These are phyloP conservation scores for Suillus brevipes DNA, from an alignment of 768 basidiomycete genomes.

Conservation along the genomic window DNA sequence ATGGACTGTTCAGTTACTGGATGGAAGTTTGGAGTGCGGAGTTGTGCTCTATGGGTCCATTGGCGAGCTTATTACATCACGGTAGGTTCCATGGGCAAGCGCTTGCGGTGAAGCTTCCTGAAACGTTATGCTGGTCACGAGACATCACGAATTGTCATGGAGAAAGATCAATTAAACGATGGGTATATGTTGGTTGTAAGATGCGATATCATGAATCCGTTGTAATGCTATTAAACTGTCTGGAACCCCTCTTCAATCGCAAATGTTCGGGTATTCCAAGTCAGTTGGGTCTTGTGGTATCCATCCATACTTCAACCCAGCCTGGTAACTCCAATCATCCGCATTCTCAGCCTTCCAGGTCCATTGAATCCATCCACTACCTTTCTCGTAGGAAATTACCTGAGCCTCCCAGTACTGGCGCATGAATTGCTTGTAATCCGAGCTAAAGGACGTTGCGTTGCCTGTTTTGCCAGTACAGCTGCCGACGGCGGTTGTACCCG, in stretches of 20 bases:
- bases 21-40: background rate
- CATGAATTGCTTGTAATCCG: slow-evolving; percentile 61
- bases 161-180: background rate
- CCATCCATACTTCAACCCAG: slow-evolving; percentile 74
- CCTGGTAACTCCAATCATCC: slow-evolving; percentile 78
- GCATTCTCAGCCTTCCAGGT: slow-evolving; percentile 78
- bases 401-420: slow-evolving; percentile 81
- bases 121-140: too few relatives aligned
- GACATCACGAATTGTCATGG: background rate
- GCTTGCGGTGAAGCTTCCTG: background rate
- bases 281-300: slow-evolving; percentile 72
- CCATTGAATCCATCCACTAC: slow-evolving; percentile 76
- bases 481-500: background rate
- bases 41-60: background rate
- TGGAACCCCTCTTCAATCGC: slow-evolving; percentile 34
- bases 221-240: background rate
- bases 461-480: slow-evolving; percentile 64
- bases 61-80: too few relatives aligned
- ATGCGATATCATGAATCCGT: background rate
- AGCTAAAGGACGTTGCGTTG: slow-evolving; percentile 53
- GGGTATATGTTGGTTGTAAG: background rate
- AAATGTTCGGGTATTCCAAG: slow-evolving; percentile 63
- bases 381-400: slow-evolving; percentile 67
- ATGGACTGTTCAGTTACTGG: background rate
- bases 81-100: too few relatives aligned